Evolutionary conservation across 495 filamentous ascomycete species (phyloP).

Genomic region (Podospora bellae-mahoneyi): DNA sequence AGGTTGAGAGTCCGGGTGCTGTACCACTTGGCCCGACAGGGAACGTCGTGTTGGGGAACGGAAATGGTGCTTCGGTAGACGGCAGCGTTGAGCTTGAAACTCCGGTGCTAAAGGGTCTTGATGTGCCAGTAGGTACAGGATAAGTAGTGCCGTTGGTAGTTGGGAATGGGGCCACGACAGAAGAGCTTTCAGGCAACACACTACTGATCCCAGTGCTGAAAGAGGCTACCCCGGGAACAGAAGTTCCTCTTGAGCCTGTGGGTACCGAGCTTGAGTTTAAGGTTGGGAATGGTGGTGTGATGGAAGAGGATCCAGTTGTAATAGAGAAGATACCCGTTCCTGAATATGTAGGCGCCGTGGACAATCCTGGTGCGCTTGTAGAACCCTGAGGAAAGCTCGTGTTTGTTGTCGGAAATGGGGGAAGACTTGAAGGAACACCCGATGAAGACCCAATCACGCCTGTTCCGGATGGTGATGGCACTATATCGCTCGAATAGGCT

Average conservation of each 20-base stretch:
- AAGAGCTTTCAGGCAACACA: neutral
- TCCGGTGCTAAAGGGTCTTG: neutral
- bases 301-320: neutral
- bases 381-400: slow-evolving; percentile 14
- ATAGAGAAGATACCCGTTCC: neutral
- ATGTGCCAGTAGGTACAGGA: neutral
- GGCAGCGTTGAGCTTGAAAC: neutral
- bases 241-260: slow-evolving; percentile 1
- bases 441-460: neutral
- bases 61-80: slow-evolving; percentile 11
- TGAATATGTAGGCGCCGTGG: neutral
- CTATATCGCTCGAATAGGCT: neutral
- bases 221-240: neutral
- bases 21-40: slow-evolving; percentile 2
- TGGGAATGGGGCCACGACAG: neutral
- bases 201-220: neutral
- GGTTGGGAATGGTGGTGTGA: neutral
- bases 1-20: neutral
- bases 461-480: slow-evolving; percentile 9
- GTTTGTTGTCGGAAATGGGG: slow-evolving; percentile 23
- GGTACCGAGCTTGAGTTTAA: neutral
- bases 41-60: slow-evolving; percentile 15
- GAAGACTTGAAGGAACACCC: neutral
- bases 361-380: slow-evolving; percentile 6
- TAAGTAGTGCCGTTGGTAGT: neutral